phyloP scores from a whole-genome alignment of 139 green algal genomes.

The Coccomyxa sp. region DNA sequence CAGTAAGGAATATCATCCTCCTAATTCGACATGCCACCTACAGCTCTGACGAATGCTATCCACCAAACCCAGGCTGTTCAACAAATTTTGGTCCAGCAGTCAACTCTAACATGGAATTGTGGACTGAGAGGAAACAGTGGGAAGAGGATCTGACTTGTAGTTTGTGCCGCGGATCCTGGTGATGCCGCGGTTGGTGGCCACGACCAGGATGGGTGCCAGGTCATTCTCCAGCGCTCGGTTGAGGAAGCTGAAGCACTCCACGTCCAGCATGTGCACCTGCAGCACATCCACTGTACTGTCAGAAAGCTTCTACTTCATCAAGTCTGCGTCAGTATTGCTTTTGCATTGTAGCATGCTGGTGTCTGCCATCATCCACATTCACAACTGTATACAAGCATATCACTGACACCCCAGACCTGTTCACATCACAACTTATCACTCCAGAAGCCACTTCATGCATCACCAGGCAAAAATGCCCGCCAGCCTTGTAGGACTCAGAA shows the following conservation, averaged over 20 bases:
- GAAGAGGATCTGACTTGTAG: constrained; percentile 59
- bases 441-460: no score
- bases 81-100: not conserved
- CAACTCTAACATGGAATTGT: not conserved
- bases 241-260: constrained; percentile 99
- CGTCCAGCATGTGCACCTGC: constrained; percentile 99
- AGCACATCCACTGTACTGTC: no score
- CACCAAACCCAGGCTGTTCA: no score
- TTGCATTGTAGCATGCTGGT: no score
- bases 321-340: no score
- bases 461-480: no score
- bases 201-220: constrained; percentile 96
- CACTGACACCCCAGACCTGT: not conserved
- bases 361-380: not conserved
- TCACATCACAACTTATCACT: no score
- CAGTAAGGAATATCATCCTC: no score
- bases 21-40: no score
- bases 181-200: constrained; percentile 97
- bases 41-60: no score
- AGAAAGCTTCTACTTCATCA: no score
- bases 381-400: not conserved
- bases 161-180: constrained; percentile 94
- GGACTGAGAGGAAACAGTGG: not conserved
- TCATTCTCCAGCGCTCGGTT: constrained; percentile 97
- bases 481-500: no score